Conservation (phyloP, 1,284 basidiomycete genomes). For the Earliella scabrosa region DNA sequence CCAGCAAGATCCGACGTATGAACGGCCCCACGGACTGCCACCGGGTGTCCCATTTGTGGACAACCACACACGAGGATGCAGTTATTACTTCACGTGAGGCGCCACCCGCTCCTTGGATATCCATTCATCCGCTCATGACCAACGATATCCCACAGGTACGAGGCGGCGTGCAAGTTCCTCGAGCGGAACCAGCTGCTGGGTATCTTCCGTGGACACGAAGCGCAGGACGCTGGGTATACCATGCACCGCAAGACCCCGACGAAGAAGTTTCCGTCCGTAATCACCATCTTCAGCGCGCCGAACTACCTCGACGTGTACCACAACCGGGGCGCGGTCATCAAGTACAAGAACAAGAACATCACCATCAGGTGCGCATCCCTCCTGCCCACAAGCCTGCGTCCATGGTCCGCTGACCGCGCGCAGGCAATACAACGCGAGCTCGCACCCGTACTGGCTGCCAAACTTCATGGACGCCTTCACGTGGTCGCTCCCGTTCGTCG, state of each 20-base stretch:
- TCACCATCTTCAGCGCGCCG: conserved; percentile 96
- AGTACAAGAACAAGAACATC: conserved; percentile 98
- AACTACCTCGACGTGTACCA: conserved; percentile 97
- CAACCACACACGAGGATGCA: conserved; percentile 93
- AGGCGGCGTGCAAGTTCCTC: conserved; percentile 93
- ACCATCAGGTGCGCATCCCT: conserved; percentile 68
- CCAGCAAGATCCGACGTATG: conserved; percentile 43
- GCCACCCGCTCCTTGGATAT: neutral
- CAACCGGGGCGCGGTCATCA: conserved; percentile 96
- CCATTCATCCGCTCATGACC: conserved; percentile 7
- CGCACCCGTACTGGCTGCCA: conserved; percentile 92
- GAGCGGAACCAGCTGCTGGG: conserved; percentile 92
- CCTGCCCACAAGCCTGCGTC: too few relatives aligned
- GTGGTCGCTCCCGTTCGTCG: conserved; percentile 98
- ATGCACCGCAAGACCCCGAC: conserved; percentile 95
- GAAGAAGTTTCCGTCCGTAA: conserved; percentile 91
- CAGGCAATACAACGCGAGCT: conserved; percentile 89
- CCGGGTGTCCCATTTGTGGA: conserved; percentile 73
- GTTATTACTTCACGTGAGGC: conserved; percentile 90
- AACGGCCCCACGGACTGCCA: conserved; percentile 40
- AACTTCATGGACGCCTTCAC: conserved; percentile 99
- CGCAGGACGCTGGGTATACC: conserved; percentile 96
- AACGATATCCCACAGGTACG: conserved; percentile 62
- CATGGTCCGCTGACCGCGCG: too few relatives aligned
- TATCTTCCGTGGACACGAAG: conserved; percentile 97